phyloP scores from a whole-genome alignment of 176 grass and related monocot species.

The Aegilops sharonensis region DNA sequence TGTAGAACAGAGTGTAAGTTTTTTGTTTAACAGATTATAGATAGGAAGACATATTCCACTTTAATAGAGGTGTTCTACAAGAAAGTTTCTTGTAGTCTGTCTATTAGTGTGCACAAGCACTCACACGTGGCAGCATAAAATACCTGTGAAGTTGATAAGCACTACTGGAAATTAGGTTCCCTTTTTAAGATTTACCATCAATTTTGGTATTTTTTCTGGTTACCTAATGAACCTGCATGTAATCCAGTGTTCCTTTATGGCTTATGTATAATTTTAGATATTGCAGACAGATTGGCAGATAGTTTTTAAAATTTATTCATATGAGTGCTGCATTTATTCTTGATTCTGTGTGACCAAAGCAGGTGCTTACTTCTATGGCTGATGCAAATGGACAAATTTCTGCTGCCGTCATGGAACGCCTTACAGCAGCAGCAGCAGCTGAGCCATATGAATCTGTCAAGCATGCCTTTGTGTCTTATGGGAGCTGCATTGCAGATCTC shows the following conservation, averaged over 20 bases:
- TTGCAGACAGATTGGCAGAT: not conserved
- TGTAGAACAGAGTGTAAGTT: constrained; percentile 6
- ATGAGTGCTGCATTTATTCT: constrained; percentile 30
- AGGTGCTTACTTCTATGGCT: constrained; percentile 98
- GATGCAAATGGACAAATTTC: constrained; percentile 96
- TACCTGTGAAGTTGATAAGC: not conserved
- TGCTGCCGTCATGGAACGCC: constrained; percentile 88
- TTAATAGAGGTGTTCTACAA: constrained; percentile 3
- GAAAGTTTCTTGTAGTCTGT: constrained; percentile 18
- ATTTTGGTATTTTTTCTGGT: constrained; percentile 8
- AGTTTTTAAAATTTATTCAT: constrained; percentile 28
- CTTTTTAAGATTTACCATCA: not conserved
- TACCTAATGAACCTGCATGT: not conserved
- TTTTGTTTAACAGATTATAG: constrained; percentile 10
- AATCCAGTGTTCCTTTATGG: constrained; percentile 20
- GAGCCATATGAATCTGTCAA: constrained; percentile 97
- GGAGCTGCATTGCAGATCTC: constrained; percentile 81
- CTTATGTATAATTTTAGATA: not conserved
- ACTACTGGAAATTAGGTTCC: constrained; percentile 11
- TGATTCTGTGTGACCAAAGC: constrained; percentile 44
- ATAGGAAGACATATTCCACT: constrained; percentile 1
- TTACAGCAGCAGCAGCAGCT: constrained; percentile 93
- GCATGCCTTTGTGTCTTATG: constrained; percentile 96
- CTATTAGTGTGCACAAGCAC: not conserved
- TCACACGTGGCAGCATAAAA: not conserved